Evolutionary conservation across 2,329 filamentous ascomycete genomes (phyloP), one percentile per base, ranked within the genome.

Genomic region (Penicillium sp.): DNA sequence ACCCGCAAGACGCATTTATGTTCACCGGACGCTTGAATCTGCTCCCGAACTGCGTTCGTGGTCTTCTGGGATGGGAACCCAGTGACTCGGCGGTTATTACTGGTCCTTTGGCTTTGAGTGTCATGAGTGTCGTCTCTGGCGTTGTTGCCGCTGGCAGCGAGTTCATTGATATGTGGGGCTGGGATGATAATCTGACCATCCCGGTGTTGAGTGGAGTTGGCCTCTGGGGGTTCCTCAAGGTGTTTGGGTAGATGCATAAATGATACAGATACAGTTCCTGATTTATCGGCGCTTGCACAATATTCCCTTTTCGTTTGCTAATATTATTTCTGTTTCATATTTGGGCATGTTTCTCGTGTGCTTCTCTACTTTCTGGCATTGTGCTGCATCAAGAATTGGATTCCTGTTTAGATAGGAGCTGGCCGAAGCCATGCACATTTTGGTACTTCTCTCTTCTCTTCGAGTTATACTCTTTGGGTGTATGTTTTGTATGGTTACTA

Each of bases 151-250:
- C 92, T 56, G 87, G 87, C 45, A 97, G 92, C 70, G 94, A 99
- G 77, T 89, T 93, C 17, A 82, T 96, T 46, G 92, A 99, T 77
- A 71, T 97, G 0, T 97, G 92, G 73, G 91, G 92, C 48, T 93
- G 91, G 89, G 94, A 99, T 71, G 94, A 99, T 77, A 99, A 99
- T 76, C 80, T 99, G 67, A 97, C 93, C 50, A 99, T 99, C 74
- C 94, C 94, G 2, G 86, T 96, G 27, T 81, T 99, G 50, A 96
- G 91, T 71, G 92, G 93, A 25, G 77, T 91, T 46, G 93, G 93
- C 7, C 86, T 99, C 60, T 96, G 90, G 88, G 89, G 89, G 0
- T 97, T 99, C 74, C 82, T 97, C 68, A 95, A 90, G 78, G 75
- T 92, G 49, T 97, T 97, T 81, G 88, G 88, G 35, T 74, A 62